Base-by-base conservation (phyloP, 495 filamentous ascomycete genomes). In the Penicillium arizonense region DNA sequence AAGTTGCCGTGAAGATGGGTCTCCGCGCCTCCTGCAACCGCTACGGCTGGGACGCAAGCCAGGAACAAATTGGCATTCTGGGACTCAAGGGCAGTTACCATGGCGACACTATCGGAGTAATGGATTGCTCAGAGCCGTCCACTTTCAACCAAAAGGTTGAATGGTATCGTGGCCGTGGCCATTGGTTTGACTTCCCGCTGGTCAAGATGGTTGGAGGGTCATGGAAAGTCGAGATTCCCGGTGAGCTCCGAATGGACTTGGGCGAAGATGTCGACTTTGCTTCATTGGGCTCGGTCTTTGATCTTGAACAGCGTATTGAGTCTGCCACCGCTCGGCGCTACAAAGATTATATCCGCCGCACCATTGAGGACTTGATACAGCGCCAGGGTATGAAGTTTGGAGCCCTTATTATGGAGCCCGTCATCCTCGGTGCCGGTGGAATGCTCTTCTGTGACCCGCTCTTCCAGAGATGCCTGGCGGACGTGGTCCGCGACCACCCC, bases 1-100 rank as follows among this genome's bases (percentile, higher is more conserved):
- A 92, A 62, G 88, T 90, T 3, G 88, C 87, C 0, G 69, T 90
- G 24, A 92, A 92, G 61, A 92, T 92, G 88, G 88, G 78, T 3
- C 68, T 91, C 12, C 75, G 83, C 13, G 88, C 84, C 2, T 65
- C 86, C 0, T 76, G 78, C 45, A 62, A 75, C 44, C 72, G 87
- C 23, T 90, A 89, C 58, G 81, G 77, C 14, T 87, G 82, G 84
- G 73, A 76, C 50, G 69, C 74, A 10, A 72, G 69, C 24, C 67
- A 78, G 38, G 74, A 77, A 32, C 72, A 84, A 18, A 71, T 88
- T 11, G 80, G 78, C 12, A 81, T 91, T 26, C 61, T 92, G 3
- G 88, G 88, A 8, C 67, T 92, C 18, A 87, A 86, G 61, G 86
- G 85, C 1, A 85, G 84, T 52, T 92, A 92, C 58, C 88, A 92